A percentile compares a stretch with the other conserved stretches of the same genome.
Conservation (phyloP, 1,284 basidiomycete species). For the Violaceomyces palustris region DNA sequence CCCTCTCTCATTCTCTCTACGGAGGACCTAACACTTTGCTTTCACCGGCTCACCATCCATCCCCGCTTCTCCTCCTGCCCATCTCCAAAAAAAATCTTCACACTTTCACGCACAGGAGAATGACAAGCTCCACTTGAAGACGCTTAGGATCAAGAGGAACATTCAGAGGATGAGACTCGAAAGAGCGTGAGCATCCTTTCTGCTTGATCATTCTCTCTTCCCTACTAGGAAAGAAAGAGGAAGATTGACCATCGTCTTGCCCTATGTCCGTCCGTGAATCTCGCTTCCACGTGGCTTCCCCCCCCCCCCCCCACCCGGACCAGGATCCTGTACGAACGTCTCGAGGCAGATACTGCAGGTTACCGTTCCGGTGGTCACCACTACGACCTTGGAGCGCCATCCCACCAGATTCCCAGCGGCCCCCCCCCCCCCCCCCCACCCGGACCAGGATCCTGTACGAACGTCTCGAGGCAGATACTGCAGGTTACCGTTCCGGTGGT, state of each 20-base stretch:
- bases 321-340: conserved; percentile 43
- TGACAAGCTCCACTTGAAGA: conserved; percentile 76
- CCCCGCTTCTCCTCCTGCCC: not conserved
- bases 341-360: conserved; percentile 38
- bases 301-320: not conserved
- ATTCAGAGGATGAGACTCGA: conserved; percentile 84
- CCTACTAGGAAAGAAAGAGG: too few relatives aligned
- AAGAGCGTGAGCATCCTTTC: conserved; percentile 66
- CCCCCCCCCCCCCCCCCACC: not conserved
- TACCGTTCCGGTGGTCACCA: too few relatives aligned
- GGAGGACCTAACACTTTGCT: not conserved
- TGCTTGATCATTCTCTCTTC: not conserved
- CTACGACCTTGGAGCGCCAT: conserved; percentile 8
- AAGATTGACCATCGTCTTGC: not conserved
- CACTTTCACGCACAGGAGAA: conserved; percentile 63
- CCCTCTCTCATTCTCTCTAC: not conserved
- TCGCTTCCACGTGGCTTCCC: not conserved
- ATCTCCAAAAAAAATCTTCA: conserved; percentile 10
- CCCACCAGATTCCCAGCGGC: too few relatives aligned
- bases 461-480: conserved; percentile 33
- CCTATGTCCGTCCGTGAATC: not conserved
- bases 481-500: too few relatives aligned
- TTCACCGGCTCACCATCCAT: not conserved
- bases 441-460: conserved; percentile 39
- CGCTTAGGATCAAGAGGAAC: conserved; percentile 72